Base-by-base conservation (phyloP, 1,139 yeast genomes). In the Nakaseomyces sp. region DNA sequence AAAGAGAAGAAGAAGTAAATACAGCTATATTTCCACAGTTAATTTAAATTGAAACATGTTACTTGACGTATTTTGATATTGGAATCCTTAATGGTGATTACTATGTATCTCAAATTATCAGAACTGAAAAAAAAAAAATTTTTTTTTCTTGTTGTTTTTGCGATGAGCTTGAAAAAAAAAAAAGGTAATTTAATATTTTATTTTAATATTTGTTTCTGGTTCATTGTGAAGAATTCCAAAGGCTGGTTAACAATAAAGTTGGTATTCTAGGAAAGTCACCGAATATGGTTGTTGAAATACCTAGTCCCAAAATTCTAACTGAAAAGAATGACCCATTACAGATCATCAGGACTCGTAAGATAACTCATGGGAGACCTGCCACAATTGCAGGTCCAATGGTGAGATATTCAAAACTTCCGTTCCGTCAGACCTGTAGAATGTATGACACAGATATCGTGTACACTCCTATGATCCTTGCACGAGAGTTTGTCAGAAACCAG, bases 381-480 rank as follows among this genome's bases (percentile, higher is more conserved):
- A 61, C 60, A 5, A 75, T 91, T 13, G 91, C 95, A 0, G 98
- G 97, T 0, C 98, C 98, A 5, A 91, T 91, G 98, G 98, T 91
- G 1, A 71, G 98, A 44, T 91, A 91, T 67, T 87, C 96, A 1
- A 91, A 91, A 63, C 73, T 93, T 36, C 96, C 98, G 3, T 91
- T 91, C 58, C 73, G 98, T 41, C 85, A 85, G 48, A 67, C 86
- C 5, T 76, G 89, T 12, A 72, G 96, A 36, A 79, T 81, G 42
- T 88, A 79, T 60, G 70, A 74, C 45, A 77, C 80, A 38, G 96
- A 89, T 58, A 79, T 91, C 9, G 94, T 87, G 3, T 91, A 91
- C 59, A 79, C 95, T 0, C 98, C 98, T 4, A 91, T 91, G 98
- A 88, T 91, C 37, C 69, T 91, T 40, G 97, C 97, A 1, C 69